Evolutionary conservation across 768 basidiomycete species (phyloP).

Genomic region (Suillus brevipes): DNA sequence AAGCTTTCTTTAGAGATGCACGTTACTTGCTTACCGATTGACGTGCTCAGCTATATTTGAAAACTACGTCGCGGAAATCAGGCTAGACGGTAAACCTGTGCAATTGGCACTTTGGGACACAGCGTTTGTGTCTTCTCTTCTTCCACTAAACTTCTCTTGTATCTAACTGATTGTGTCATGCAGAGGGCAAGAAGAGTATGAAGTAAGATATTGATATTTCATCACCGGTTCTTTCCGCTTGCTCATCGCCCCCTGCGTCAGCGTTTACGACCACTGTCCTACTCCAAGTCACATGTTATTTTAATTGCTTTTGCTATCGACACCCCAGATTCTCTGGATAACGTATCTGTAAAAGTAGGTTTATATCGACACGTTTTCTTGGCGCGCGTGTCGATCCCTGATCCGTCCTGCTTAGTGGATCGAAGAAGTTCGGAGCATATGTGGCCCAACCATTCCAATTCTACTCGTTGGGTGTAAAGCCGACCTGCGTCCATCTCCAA

Average conservation of each 20-base stretch:
- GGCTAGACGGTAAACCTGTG: slow-evolving; percentile 95
- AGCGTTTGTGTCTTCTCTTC: slow-evolving; percentile 62
- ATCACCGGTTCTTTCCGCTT: neutral
- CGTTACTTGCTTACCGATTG: slow-evolving; percentile 1
- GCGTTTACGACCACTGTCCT: slow-evolving; percentile 94
- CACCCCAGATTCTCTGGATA: slow-evolving; percentile 94
- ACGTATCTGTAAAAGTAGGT: slow-evolving; percentile 86
- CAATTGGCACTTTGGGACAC: slow-evolving; percentile 99
- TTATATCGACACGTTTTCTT: slow-evolving; percentile 11
- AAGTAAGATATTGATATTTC: slow-evolving; percentile 47
- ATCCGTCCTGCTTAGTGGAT: slow-evolving; percentile 70
- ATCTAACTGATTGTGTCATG: slow-evolving; percentile 17
- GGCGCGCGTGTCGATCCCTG: slow-evolving; percentile 15
- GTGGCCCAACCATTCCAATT: slow-evolving; percentile 89
- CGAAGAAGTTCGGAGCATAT: slow-evolving; percentile 96
- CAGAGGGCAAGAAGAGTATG: slow-evolving; percentile 98
- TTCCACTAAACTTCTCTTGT: slow-evolving; percentile 5
- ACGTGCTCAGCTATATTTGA: slow-evolving; percentile 83
- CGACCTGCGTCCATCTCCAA: slow-evolving; percentile 73
- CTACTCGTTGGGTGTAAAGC: slow-evolving; percentile 96
- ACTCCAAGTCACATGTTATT: slow-evolving; percentile 98
- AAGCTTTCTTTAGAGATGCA: slow-evolving; percentile 17
- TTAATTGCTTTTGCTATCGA: slow-evolving; percentile 97
- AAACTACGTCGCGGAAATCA: slow-evolving; percentile 98
- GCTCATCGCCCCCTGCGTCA: slow-evolving; percentile 31